A percentile compares a stretch with the other conserved stretches of the same genome.
These are phyloP conservation scores for Ustilago vetiveriae DNA, from an alignment of 1,284 basidiomycete species.

Conservation along the genomic window DNA sequence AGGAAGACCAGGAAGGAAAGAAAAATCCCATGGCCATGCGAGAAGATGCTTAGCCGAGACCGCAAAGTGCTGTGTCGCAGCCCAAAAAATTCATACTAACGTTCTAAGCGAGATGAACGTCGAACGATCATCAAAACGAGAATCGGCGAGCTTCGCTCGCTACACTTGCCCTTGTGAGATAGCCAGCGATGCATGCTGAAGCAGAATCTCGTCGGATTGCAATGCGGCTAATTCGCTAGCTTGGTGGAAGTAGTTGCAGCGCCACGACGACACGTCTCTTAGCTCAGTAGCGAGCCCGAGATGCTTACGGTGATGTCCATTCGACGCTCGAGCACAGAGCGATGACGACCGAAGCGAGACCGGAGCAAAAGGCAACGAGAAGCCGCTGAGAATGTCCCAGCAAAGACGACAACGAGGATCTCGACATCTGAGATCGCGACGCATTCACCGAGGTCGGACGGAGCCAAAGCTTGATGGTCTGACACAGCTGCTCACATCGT, in stretches of 20 bases:
- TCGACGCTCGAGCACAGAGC: no score
- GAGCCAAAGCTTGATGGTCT: neutral
- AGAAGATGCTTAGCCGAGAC: constrained; percentile 1
- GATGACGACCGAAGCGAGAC: neutral
- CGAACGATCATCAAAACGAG: neutral
- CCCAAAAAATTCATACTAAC: neutral
- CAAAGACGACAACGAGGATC: neutral
- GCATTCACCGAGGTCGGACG: neutral
- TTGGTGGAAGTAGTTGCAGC: no score
- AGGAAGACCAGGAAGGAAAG: no score
- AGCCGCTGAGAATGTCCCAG: neutral
- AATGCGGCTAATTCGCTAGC: no score
- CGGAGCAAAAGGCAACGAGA: no score
- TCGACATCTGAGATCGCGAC: neutral
- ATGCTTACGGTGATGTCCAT: no score
- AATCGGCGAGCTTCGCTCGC: no score
- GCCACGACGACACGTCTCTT: no score
- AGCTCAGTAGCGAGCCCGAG: no score
- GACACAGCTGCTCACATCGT: neutral
- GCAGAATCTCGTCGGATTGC: no score
- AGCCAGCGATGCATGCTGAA: no score
- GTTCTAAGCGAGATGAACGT: neutral
- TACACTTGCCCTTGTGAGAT: neutral
- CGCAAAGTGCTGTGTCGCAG: neutral
- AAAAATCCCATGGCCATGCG: neutral